Evolutionary conservation across 495 filamentous ascomycete species (phyloP).

Genomic region (Penicillium waksmanii): DNA sequence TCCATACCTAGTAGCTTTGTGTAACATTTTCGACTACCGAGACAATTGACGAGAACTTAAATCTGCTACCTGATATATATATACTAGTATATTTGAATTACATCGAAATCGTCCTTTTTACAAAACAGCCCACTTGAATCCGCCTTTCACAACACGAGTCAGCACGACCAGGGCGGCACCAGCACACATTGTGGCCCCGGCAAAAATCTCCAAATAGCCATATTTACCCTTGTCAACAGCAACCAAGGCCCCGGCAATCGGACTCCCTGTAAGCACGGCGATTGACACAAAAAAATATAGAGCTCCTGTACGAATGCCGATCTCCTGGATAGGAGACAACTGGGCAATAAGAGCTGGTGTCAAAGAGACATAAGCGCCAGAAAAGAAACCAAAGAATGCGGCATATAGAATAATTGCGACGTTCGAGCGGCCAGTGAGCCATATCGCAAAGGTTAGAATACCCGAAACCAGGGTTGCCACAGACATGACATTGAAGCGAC

Average conservation of each 20-base stretch:
- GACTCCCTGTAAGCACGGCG: conserved; percentile 57
- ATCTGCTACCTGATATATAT: no score
- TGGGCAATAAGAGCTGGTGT: conserved; percentile 30
- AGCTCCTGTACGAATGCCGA: conserved; percentile 25
- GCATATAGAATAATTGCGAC: conserved; percentile 29
- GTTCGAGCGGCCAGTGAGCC: conserved; percentile 28
- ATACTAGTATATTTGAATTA: no score
- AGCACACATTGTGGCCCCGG: background rate
- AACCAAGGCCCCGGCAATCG: conserved; percentile 59
- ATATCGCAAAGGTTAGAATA: conserved; percentile 36
- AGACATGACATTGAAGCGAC: conserved; percentile 39
- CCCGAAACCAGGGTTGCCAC: conserved; percentile 22
- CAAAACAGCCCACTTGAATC: no score
- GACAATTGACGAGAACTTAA: no score
- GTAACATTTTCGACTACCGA: no score
- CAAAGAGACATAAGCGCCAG: conserved; percentile 40
- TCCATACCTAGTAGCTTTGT: no score
- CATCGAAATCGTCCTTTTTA: no score
- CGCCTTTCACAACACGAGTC: no score
- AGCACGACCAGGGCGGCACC: background rate
- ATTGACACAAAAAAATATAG: conserved; percentile 44
- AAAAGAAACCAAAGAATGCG: conserved; percentile 35
- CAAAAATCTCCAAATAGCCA: background rate
- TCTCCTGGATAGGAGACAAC: conserved; percentile 29
- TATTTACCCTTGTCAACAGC: background rate